Evolutionary conservation across 768 basidiomycete species (phyloP), one percentile per base, ranked within the genome.

Genomic region (Pisolithus sp.): DNA sequence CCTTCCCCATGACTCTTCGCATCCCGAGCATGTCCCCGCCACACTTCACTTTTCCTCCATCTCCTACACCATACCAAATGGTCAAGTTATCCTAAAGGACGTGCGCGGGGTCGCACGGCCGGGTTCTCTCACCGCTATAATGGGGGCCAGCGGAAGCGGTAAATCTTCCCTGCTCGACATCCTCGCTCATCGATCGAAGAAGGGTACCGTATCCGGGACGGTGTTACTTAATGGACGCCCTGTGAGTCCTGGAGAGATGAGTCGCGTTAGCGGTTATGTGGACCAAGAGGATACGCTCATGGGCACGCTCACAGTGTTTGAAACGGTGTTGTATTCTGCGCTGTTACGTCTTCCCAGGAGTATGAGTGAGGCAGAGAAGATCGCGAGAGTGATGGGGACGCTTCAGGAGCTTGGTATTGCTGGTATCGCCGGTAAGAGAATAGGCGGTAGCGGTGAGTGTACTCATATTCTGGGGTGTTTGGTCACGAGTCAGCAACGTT

Each of bases 221-320:
- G 86, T 85, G 36, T 78, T 91, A 18, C 83, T 97, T 48, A 98
- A 98, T 62, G 94, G 95, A 0, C 76, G 90, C 3, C 77, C 78
- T 53, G 85, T 95, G 23, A 73, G 74, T 41, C 76, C 90, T 65
- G 69, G 75, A 23, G 81, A 87, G 64, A 96, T 91, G 74, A 85
- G 83, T 65, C 81, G 83, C 34, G 86, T 97, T 5, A 83, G 87
- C 57, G 96, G 96, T 28, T 99, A 89, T 58, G 96, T 99, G 41
- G 95, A 99, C 64, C 96, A 99, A 69, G 96, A 98, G 68, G 96
- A 99, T 67, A 96, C 93, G 9, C 71, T 99, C 56, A 95, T 99
- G 89, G 82, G 86, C 62, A 98, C 95, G 7, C 73, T 98, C 70
- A 99, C 95, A 3, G 96, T 98, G 20, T 98, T 97, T 67, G 96